Conservation (phyloP, 768 basidiomycete species). For the Rhizopogon vinicolor region DNA sequence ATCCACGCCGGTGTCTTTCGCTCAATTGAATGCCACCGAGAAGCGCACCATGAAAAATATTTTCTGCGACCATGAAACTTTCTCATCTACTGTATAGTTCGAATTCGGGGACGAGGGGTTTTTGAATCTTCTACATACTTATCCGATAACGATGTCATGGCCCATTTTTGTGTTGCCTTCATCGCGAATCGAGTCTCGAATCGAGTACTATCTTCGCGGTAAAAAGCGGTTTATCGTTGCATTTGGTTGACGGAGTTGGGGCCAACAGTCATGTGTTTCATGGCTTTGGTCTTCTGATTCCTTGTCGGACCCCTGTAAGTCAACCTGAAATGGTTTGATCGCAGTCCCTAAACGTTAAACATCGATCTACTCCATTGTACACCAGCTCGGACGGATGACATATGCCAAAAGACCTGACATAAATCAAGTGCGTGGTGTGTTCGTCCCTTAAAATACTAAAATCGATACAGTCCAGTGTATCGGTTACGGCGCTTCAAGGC, state of each 20-base stretch:
- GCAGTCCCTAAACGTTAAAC: neutral
- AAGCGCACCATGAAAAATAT: slow-evolving; percentile 17
- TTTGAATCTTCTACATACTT: neutral
- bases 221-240: slow-evolving; percentile 65
- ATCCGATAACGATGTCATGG: slow-evolving; percentile 75
- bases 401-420: too few relatives aligned
- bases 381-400: too few relatives aligned
- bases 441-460: neutral
- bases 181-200: slow-evolving; percentile 64
- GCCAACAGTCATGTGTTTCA: slow-evolving; percentile 74
- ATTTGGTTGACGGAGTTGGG: slow-evolving; percentile 66
- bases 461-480: slow-evolving; percentile 56
- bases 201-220: slow-evolving; percentile 47
- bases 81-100: slow-evolving; percentile 8
- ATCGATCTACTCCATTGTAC: too few relatives aligned
- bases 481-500: slow-evolving; percentile 42
- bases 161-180: slow-evolving; percentile 68
- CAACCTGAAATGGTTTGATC: neutral
- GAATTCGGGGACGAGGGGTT: neutral
- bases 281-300: slow-evolving; percentile 69
- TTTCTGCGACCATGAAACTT: slow-evolving; percentile 18
- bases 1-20: slow-evolving; percentile 11
- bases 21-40: slow-evolving; percentile 5
- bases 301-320: slow-evolving; percentile 57
- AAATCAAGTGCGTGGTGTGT: too few relatives aligned